Percentiles rank a stretch among this genome's conserved stretches.
Evolutionary conservation across 108 stramenopile species (phyloP).

Genomic region (Mediolabrus comicus): DNA sequence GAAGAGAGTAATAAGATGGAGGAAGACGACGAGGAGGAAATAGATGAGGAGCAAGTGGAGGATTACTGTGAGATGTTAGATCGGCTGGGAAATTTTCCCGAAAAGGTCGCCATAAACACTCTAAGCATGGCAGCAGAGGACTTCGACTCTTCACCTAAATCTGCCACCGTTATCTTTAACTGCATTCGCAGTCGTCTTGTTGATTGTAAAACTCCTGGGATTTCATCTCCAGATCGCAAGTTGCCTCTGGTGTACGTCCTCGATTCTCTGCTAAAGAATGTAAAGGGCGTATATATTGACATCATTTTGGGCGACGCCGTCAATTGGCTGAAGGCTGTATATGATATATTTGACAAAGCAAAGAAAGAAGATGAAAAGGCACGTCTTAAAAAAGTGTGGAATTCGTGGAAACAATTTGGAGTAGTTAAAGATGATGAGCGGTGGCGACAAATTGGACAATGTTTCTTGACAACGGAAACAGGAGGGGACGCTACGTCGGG

Average conservation of each 20-base stretch:
- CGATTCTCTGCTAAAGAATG: slow-evolving; percentile 85
- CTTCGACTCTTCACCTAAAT: slow-evolving; percentile 50
- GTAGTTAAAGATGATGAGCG: slow-evolving; percentile 50
- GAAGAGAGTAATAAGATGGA: background rate
- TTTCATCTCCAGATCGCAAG: slow-evolving; percentile 48
- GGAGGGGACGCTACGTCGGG: slow-evolving; percentile 3
- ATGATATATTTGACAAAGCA: slow-evolving; percentile 47
- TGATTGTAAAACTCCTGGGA: slow-evolving; percentile 4
- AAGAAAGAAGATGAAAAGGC: slow-evolving; percentile 40
- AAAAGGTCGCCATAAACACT: slow-evolving; percentile 80
- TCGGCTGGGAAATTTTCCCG: slow-evolving; percentile 67
- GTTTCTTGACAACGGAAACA: slow-evolving; percentile 50
- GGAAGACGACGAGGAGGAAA: slow-evolving; percentile 39
- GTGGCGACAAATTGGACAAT: slow-evolving; percentile 69
- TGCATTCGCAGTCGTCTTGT: slow-evolving; percentile 68
- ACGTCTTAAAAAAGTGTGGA: slow-evolving; percentile 76
- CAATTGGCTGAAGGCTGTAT: slow-evolving; percentile 70
- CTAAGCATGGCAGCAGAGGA: slow-evolving; percentile 87
- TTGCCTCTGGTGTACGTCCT: slow-evolving; percentile 78
- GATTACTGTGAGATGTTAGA: slow-evolving; percentile 79
- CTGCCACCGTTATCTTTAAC: slow-evolving; percentile 61
- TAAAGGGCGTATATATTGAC: slow-evolving; percentile 63
- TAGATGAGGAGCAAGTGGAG: slow-evolving; percentile 77
- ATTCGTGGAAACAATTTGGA: slow-evolving; percentile 68
- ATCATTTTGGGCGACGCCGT: slow-evolving; percentile 71